Conservation (phyloP, 2,329 filamentous ascomycete species). For the Colletotrichum melonis region DNA sequence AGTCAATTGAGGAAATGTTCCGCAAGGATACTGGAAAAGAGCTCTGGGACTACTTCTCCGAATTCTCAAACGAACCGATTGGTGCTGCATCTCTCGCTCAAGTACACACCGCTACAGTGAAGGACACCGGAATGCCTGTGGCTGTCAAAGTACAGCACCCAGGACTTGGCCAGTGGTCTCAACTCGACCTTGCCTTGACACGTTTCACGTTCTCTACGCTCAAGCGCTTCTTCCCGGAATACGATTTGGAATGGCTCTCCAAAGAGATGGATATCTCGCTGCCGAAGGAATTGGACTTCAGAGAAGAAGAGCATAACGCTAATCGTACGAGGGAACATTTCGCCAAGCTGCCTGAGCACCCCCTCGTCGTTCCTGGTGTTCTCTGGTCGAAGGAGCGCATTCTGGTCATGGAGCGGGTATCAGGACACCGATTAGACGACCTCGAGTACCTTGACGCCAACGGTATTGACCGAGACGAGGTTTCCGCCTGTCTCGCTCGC, state of each 20-base stretch:
- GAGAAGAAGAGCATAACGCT: slow-evolving; percentile 87
- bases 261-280: slow-evolving; percentile 92
- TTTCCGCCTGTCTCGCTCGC: slow-evolving; percentile 87
- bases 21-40: slow-evolving; percentile 81
- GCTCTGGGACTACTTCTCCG: slow-evolving; percentile 85
- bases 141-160: slow-evolving; percentile 98
- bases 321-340: slow-evolving; percentile 85
- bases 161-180: slow-evolving; percentile 87
- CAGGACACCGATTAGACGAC: slow-evolving; percentile 89
- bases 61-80: slow-evolving; percentile 84
- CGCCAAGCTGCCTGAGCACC: slow-evolving; percentile 75
- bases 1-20: slow-evolving; percentile 90
- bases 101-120: slow-evolving; percentile 88
- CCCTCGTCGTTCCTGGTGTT: slow-evolving; percentile 89
- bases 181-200: slow-evolving; percentile 87
- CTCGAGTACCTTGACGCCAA: slow-evolving; percentile 86
- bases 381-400: slow-evolving; percentile 91
- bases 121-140: slow-evolving; percentile 84
- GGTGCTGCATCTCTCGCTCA: slow-evolving; percentile 95
- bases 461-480: slow-evolving; percentile 92
- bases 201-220: slow-evolving; percentile 89
- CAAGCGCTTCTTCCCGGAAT: slow-evolving; percentile 95
- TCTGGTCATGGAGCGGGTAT: slow-evolving; percentile 93
- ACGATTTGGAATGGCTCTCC: slow-evolving; percentile 96
- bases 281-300: slow-evolving; percentile 92